phyloP scores from a whole-genome alignment of 2,329 filamentous ascomycete species.

The Metarhizium anisopliae region DNA sequence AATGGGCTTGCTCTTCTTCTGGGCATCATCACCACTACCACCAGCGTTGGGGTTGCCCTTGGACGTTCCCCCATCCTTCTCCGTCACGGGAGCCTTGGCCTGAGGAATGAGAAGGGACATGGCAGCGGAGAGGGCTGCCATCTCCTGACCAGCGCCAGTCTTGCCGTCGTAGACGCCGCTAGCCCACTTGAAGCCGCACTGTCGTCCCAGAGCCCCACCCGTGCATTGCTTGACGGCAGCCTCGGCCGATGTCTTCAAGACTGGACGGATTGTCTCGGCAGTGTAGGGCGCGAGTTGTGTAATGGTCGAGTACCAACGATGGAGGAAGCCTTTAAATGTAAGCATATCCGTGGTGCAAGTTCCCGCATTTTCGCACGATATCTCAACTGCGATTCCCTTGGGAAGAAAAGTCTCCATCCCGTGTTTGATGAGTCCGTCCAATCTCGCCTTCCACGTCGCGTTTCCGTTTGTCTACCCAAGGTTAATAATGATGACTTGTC shows the following conservation, averaged over 20 bases:
- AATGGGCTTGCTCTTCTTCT: conserved; percentile 23
- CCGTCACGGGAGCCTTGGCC: conserved; percentile 33
- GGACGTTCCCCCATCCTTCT: conserved; percentile 42
- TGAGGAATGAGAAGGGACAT: conserved; percentile 39
- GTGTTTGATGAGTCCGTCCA: conserved; percentile 30
- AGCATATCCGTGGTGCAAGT: conserved; percentile 56
- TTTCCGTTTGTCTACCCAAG: conserved; percentile 35
- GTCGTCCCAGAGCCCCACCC: conserved; percentile 35
- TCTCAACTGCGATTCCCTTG: conserved; percentile 48
- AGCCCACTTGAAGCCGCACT: conserved; percentile 49
- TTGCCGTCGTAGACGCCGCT: conserved; percentile 41
- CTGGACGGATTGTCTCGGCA: conserved; percentile 37
- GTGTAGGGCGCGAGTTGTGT: conserved; percentile 47
- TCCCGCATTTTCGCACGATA: conserved; percentile 45
- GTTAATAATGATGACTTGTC: neutral
- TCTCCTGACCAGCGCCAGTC: conserved; percentile 49
- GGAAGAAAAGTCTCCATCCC: conserved; percentile 42
- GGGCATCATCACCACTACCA: conserved; percentile 25
- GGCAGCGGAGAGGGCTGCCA: conserved; percentile 48
- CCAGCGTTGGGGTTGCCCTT: conserved; percentile 34
- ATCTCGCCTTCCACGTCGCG: conserved; percentile 40
- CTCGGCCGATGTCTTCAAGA: conserved; percentile 40
- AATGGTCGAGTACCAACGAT: conserved; percentile 45
- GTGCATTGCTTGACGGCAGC: conserved; percentile 48
- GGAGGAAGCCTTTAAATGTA: conserved; percentile 53